phyloP scores from a whole-genome alignment of 345 rosid genomes.

The Eucalyptus brandiana region DNA sequence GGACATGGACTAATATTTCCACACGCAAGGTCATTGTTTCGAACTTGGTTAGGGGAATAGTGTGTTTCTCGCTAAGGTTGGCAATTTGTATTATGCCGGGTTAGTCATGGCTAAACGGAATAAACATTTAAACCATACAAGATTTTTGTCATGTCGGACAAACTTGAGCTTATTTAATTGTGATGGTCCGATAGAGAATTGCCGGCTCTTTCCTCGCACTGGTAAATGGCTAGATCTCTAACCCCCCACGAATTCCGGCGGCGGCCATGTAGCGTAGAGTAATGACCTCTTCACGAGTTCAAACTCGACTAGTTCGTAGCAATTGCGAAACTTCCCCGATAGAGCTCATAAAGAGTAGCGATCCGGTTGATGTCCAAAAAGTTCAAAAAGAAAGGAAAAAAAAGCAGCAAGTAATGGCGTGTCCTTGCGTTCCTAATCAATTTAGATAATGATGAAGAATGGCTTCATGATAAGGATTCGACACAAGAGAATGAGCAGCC shows the following conservation, averaged over 20 bases:
- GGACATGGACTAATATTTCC: not conserved
- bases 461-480: not conserved
- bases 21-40: not conserved
- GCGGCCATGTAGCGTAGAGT: not conserved
- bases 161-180: not conserved
- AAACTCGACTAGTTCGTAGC: not conserved
- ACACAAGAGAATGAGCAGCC: not conserved
- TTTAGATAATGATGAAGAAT: not conserved
- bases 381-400: rapidly evolving
- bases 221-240: not conserved
- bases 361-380: not conserved
- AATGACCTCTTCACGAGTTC: not conserved
- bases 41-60: not conserved
- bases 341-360: not conserved
- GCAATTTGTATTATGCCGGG: not conserved
- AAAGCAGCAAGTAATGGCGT: not conserved
- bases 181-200: not conserved
- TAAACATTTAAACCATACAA: not conserved
- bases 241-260: not conserved
- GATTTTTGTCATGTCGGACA: not conserved
- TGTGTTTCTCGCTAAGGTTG: not conserved
- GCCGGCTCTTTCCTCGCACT: not conserved
- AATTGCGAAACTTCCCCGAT: not conserved
- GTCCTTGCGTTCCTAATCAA: not conserved
- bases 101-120: not conserved